Evolutionary conservation across 495 filamentous ascomycete genomes (phyloP).

Genomic region (Hypoxylon fragiforme): DNA sequence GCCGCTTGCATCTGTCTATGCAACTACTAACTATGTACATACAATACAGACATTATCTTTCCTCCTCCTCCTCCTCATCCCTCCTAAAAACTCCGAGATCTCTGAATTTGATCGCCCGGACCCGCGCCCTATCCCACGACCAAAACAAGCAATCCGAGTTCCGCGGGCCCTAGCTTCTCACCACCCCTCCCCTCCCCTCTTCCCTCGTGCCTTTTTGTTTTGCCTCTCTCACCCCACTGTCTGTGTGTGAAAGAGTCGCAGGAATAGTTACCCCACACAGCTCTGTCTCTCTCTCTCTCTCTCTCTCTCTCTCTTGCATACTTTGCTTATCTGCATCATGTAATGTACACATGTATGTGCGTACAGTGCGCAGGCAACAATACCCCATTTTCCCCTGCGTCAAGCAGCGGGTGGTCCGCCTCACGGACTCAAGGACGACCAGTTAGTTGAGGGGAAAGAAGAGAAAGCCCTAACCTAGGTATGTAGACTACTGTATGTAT

Average conservation of each 20-base stretch:
- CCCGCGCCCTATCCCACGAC: neutral
- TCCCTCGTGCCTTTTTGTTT: neutral
- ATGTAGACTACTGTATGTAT: too few relatives aligned
- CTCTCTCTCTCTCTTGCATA: too few relatives aligned
- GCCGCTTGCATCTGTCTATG: too few relatives aligned
- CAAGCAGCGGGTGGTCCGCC: slow-evolving; percentile 19
- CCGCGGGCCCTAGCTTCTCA: too few relatives aligned
- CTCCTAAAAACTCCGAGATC: slow-evolving; percentile 2
- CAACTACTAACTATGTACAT: too few relatives aligned
- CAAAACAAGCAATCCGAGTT: slow-evolving; percentile 6
- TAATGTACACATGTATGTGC: neutral
- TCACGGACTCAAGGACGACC: slow-evolving; percentile 15
- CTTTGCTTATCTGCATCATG: neutral
- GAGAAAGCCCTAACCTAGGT: slow-evolving; percentile 11
- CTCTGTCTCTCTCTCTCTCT: neutral
- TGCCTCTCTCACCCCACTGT: slow-evolving; percentile 13
- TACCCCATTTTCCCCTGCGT: slow-evolving; percentile 26
- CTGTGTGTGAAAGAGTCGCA: slow-evolving; percentile 18
- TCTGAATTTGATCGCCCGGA: slow-evolving; percentile 1
- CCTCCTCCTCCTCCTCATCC: neutral
- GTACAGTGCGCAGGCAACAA: slow-evolving; percentile 15
- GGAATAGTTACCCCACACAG: too few relatives aligned
- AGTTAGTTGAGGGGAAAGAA: slow-evolving; percentile 12
- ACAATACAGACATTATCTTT: too few relatives aligned
- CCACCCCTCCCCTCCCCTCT: too few relatives aligned